phyloP scores from a whole-genome alignment of 202 grass and related monocot genomes.

The Sporobolus alterniflorus region DNA sequence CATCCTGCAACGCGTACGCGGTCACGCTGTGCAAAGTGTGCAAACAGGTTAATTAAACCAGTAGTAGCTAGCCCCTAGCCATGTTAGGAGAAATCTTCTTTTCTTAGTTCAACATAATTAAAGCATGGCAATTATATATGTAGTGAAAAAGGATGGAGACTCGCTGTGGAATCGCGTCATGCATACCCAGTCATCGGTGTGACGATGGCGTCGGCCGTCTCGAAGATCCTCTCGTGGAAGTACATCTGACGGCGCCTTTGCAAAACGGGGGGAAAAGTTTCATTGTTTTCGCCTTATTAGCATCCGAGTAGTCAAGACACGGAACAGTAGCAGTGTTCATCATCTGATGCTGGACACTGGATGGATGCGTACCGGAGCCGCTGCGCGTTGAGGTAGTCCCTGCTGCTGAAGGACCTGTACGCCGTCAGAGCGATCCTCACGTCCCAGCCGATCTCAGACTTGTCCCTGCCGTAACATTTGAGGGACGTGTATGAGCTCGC shows the following conservation, averaged over 20 bases:
- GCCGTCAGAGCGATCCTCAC: slow-evolving; percentile 61
- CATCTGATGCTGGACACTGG: background rate
- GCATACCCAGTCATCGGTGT: slow-evolving; percentile 80
- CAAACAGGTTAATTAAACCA: background rate
- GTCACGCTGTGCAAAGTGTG: slow-evolving; percentile 64
- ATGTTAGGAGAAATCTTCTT: background rate
- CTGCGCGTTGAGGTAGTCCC: slow-evolving; percentile 73
- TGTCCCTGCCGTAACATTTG: slow-evolving; percentile 29
- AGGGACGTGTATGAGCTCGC: no score
- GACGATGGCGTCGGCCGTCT: slow-evolving; percentile 69
- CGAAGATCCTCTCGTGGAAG: slow-evolving; percentile 81
- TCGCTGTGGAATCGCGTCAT: no score
- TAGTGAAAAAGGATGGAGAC: no score
- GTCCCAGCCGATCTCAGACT: slow-evolving; percentile 75
- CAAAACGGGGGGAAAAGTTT: background rate
- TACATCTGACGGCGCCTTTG: slow-evolving; percentile 72
- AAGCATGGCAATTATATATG: no score
- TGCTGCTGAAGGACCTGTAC: slow-evolving; percentile 72
- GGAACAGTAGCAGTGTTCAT: background rate
- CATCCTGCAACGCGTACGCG: slow-evolving; percentile 61
- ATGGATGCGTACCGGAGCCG: slow-evolving; percentile 48
- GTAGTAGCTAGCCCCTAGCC: background rate
- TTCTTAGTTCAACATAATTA: no score
- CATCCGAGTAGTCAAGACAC: background rate
- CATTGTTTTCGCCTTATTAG: background rate